Evolutionary conservation across 805 yeast genomes (phyloP), one percentile per base, ranked within the genome.

Genomic region (Hyphopichia homilentoma): DNA sequence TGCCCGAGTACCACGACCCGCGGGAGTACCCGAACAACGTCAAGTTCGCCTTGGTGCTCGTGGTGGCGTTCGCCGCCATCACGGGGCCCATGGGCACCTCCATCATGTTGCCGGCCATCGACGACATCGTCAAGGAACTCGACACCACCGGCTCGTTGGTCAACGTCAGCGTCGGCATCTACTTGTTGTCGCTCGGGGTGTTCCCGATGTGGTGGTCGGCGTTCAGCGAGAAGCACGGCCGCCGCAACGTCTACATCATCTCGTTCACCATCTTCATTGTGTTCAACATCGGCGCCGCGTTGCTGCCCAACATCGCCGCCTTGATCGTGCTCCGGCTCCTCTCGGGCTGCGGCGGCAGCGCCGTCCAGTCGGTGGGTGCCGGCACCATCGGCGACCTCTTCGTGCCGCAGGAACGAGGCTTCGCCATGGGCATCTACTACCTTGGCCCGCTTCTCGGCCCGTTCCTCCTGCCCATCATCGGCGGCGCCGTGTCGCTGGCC

Each of bases 51-150:
- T 64, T 86, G 27, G 83, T 84, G 0, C 61, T 73, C 21, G 61
- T 84, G 11, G 76, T 85, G 30, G 89, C 90, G 0, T 59, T 74
- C 36, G 88, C 89, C 5, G 83, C 89, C 1, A 61, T 82, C 51
- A 72, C 83, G 33, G 95, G 95, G 1, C 95, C 96, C 5, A 83
- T 86, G 93, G 95, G 93, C 8, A 81, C 93, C 1, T 81, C 93
- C 0, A 84, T 86, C 31, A 67, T 86, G 48, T 72, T 83, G 30
- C 96, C 96, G 0, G 90, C 93, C 0, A 73, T 84, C 14, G 74
- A 74, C 21, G 73, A 75, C 33, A 70, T 86, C 25, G 70, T 72
- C 4, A 40, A 43, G 1, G 77, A 75, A 13, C 66, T 84, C 12
- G 27, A 79, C 26, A 80, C 94, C 0, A 47, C 75, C 4, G 71